A percentile compares a stretch with the other conserved stretches of the same genome.
phyloP scores from a whole-genome alignment of 2,329 filamentous ascomycete species.

The Cladosporium velox region DNA sequence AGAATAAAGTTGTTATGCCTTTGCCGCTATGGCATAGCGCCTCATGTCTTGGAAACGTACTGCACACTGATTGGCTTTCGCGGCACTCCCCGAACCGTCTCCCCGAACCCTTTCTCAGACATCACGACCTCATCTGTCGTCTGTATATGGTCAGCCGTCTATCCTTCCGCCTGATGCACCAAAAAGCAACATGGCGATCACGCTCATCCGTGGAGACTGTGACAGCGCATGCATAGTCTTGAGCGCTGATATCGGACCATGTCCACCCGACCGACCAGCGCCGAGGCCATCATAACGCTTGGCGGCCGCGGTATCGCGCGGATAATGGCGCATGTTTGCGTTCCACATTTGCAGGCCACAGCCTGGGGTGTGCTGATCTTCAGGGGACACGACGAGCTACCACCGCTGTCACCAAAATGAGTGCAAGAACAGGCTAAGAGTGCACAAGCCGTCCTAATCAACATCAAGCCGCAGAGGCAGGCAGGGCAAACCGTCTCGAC shows the following conservation, averaged over 20 bases:
- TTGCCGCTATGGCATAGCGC: constrained; percentile 14
- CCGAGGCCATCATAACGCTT: constrained; percentile 8
- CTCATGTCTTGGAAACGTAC: not conserved
- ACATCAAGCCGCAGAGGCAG: not conserved
- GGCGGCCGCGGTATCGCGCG: not conserved
- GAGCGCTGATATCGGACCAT: not conserved
- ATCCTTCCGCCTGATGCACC: not conserved
- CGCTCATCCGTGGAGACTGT: not conserved
- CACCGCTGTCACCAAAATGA: not conserved
- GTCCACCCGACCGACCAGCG: constrained; percentile 3
- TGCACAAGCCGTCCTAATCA: not conserved
- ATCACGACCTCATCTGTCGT: constrained; percentile 5
- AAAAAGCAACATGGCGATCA: not conserved
- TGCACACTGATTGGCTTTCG: constrained; percentile 1
- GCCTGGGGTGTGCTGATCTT: constrained; percentile 5
- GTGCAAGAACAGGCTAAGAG: not conserved
- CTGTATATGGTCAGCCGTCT: not conserved
- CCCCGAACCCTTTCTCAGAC: not conserved
- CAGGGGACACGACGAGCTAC: not conserved
- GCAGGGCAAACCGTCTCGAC: not conserved
- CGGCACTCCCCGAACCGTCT: constrained; percentile 15
- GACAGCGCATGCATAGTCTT: constrained; percentile 12
- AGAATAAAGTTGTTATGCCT: constrained; percentile 7
- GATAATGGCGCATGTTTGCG: constrained; percentile 5
- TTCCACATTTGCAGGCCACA: constrained; percentile 1